These are phyloP conservation scores for Blastocystis sp. DNA, from an alignment of 352 stramenopile species.

Conservation along the genomic window DNA sequence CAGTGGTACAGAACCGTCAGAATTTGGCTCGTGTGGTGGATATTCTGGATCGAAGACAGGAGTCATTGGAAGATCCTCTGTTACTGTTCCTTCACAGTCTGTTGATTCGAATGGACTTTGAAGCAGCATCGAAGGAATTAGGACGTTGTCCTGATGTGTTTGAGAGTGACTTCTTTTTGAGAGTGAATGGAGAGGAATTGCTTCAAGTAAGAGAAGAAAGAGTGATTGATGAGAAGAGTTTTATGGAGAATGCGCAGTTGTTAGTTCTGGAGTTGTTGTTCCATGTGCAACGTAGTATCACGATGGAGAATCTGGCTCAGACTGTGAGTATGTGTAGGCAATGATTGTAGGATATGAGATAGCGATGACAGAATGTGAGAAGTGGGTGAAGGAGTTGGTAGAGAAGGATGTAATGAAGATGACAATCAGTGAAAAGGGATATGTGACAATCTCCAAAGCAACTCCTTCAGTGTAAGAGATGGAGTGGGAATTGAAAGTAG, in stretches of 20 bases:
- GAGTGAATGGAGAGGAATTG: neutral
- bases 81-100: neutral
- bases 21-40: neutral
- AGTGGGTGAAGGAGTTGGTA: neutral
- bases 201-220: neutral
- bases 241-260: neutral
- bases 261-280: neutral
- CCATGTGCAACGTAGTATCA: neutral
- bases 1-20: neutral
- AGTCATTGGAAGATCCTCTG: neutral
- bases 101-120: neutral
- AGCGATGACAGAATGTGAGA: neutral
- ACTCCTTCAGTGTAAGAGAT: neutral
- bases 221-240: neutral
- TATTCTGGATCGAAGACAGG: neutral
- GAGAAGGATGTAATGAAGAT: neutral
- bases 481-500: neutral
- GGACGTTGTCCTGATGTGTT: neutral
- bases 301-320: neutral
- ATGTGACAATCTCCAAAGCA: neutral
- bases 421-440: neutral
- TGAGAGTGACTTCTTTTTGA: conserved; percentile 2
- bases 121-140: neutral
- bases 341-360: neutral
- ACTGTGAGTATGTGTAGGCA: neutral